These are phyloP conservation scores for Naganishia vaughanmartiniae DNA, from an alignment of 768 basidiomycete species.

Conservation along the genomic window DNA sequence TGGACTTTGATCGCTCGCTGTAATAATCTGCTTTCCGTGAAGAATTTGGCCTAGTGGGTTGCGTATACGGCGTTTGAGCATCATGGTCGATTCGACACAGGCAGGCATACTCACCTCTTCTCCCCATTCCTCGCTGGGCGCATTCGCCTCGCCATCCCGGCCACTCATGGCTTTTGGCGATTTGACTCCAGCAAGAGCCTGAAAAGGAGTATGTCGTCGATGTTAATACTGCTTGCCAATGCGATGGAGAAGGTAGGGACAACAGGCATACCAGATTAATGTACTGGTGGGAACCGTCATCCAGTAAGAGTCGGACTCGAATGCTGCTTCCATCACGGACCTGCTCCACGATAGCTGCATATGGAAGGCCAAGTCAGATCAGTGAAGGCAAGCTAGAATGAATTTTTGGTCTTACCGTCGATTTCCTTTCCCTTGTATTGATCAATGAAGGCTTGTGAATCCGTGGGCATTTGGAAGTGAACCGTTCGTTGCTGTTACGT, in stretches of 20 bases:
- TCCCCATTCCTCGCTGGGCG: conserved; percentile 70
- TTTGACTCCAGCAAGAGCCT: conserved; percentile 51
- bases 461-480: conserved; percentile 80
- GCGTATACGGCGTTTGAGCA: not conserved
- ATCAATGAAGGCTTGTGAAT: conserved; percentile 80
- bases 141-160: conserved; percentile 42
- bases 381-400: not conserved
- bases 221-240: not conserved
- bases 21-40: conserved; percentile 64
- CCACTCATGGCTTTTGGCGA: conserved; percentile 45
- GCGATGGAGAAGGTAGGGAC: not conserved
- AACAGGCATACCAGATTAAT: conserved; percentile 68
- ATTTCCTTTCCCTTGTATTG: conserved; percentile 89
- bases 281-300: conserved; percentile 84
- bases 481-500: conserved; percentile 66
- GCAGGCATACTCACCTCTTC: conserved; percentile 69
- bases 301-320: conserved; percentile 80
- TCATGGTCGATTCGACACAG: not conserved
- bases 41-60: conserved; percentile 74
- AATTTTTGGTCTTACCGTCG: conserved; percentile 62
- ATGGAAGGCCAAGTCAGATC: not conserved
- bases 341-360: conserved; percentile 81
- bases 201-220: not conserved
- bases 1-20: conserved; percentile 51
- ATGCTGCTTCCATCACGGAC: conserved; percentile 90